phyloP scores from a whole-genome alignment of 257 asterid genomes.

The Perilla frutescens region DNA sequence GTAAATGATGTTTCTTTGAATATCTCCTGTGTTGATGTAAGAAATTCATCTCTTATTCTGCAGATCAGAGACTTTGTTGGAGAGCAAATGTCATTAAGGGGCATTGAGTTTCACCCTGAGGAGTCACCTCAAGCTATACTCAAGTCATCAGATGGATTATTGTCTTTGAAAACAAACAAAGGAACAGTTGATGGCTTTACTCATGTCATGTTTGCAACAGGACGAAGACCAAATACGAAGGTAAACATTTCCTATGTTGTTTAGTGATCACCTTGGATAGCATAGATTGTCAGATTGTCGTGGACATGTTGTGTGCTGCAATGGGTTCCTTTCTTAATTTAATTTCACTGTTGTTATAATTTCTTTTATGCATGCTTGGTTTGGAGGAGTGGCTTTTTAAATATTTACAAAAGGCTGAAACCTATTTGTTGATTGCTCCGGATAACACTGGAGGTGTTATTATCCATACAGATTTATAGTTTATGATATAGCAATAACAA shows the following conservation, averaged over 20 bases:
- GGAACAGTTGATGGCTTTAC: constrained; percentile 88
- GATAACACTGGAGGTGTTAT: constrained; percentile 4
- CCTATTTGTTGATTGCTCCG: neutral
- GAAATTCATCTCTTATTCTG: constrained; percentile 37
- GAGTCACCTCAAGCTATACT: constrained; percentile 82
- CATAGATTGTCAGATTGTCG: neutral
- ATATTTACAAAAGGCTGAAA: neutral
- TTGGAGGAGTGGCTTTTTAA: constrained; percentile 20
- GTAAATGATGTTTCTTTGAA: constrained; percentile 24
- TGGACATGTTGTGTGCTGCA: neutral
- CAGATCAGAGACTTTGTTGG: constrained; percentile 94
- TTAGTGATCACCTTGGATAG: constrained; percentile 1
- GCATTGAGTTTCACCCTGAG: constrained; percentile 84
- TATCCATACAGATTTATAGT: constrained; percentile 10
- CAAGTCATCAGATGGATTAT: constrained; percentile 80
- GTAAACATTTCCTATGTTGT: constrained; percentile 41
- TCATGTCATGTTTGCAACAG: constrained; percentile 97
- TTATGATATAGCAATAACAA: constrained; percentile 23
- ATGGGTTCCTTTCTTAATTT: constrained; percentile 1
- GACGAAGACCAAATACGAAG: constrained; percentile 85
- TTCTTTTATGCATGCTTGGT: constrained; percentile 11
- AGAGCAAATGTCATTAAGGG: constrained; percentile 89
- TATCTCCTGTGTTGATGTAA: constrained; percentile 22
- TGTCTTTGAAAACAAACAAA: constrained; percentile 83
- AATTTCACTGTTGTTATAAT: constrained; percentile 5